Evolutionary conservation across 441 rosid species (phyloP), one percentile per base, ranked within the genome.

Genomic region (Bocquillonia castaneifolia): DNA sequence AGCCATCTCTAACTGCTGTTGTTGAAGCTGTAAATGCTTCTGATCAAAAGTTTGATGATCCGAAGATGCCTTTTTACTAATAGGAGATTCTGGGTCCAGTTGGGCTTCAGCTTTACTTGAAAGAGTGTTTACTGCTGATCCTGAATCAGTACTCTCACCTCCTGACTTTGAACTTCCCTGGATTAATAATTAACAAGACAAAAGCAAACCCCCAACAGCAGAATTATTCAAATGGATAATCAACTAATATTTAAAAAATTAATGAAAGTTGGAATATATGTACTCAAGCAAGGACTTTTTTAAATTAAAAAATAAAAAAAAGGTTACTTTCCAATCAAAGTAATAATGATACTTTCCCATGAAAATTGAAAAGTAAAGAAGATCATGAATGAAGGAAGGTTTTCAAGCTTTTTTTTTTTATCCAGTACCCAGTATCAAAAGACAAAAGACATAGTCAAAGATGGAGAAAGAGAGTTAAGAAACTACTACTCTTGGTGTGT

Each of bases 101-200:
- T 77, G 88, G 29, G 84, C 81, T 58, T 89, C 96, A 66, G 81
- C 85, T 78, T 86, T 85, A 78, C 92, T 83, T 77, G 99, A 84
- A 39, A 87, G 76, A 53, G 83, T 85, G 77, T 89, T 89, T 36
- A 78, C 70, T 25, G 85, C 97, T 68, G 99, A 94, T 63, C 97
- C 99, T 69, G 99, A 90, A 66, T 91, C 97, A 20, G 86, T 78
- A 80, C 91, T 91, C 72, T 87, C 97, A 6, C 82, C 97, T 67
- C 86, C 92, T 50, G 97, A 87, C 81, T 75, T 92, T 25, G 99
- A 82, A 80, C 90, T 94, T 81, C 88, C 97, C 97, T 94, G 83
- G 54, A 67, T n/a, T n/a, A n/a, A 72, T 66, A 67, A 59, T 64
- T 34, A 67, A 26, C 7, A 32, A 29, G 32, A 44, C 20, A 40